phyloP scores from a whole-genome alignment of 106 monocot species.

The Dendrobium officinale region DNA sequence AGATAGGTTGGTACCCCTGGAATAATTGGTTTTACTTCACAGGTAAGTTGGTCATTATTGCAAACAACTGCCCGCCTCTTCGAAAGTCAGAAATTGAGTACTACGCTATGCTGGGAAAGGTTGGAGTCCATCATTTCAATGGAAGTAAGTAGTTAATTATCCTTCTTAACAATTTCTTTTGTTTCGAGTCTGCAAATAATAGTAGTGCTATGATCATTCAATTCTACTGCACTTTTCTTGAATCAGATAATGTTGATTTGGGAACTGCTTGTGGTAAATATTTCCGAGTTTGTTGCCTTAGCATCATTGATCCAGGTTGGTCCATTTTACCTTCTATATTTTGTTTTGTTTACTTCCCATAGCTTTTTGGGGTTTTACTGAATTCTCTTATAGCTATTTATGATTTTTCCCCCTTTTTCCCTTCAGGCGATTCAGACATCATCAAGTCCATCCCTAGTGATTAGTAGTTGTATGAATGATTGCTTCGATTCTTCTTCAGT shows the following conservation, averaged over 20 bases:
- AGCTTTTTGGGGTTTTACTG: no score
- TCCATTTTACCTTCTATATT: background rate
- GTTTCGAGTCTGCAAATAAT: no score
- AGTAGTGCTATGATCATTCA: no score
- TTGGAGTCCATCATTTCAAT: constrained; percentile 72
- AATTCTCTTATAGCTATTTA: background rate
- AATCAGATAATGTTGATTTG: constrained; percentile 55
- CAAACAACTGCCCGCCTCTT: constrained; percentile 69
- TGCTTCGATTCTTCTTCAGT: no score
- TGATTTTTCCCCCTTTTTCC: background rate
- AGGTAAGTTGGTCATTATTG: constrained; percentile 52
- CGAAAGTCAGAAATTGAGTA: constrained; percentile 63
- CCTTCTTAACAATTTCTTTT: background rate
- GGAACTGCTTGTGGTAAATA: constrained; percentile 62
- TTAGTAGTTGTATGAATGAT: background rate
- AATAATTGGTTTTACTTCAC: constrained; percentile 1
- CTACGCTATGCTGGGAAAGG: constrained; percentile 67
- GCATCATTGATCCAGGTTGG: constrained; percentile 61
- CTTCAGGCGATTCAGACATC: constrained; percentile 43
- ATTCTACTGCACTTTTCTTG: background rate
- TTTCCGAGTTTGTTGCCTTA: constrained; percentile 52
- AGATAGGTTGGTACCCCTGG: no score
- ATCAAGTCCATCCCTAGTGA: constrained; percentile 37
- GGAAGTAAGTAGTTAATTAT: constrained; percentile 45
- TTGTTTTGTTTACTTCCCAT: background rate